These are phyloP conservation scores for Leccinum arenicola DNA, from an alignment of 768 basidiomycete genomes.

Conservation along the genomic window DNA sequence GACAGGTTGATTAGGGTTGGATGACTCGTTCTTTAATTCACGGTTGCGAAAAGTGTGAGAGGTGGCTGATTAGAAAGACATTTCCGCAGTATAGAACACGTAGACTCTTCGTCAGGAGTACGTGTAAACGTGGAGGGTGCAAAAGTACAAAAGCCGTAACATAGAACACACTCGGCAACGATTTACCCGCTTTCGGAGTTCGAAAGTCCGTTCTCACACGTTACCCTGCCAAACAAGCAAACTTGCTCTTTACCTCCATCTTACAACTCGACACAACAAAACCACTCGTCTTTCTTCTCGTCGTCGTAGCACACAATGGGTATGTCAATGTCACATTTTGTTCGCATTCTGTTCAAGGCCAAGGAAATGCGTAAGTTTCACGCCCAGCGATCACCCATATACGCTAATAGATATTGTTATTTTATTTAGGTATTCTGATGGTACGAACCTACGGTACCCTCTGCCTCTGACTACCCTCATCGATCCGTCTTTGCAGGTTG, in stretches of 20 bases:
- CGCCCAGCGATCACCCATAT: conserved; percentile 16
- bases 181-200: conserved; percentile 33
- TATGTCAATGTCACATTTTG: conserved; percentile 70
- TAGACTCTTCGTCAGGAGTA: conserved; percentile 10
- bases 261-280: conserved; percentile 25
- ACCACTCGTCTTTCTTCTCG: conserved; percentile 29
- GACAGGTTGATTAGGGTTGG: background rate
- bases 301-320: conserved; percentile 58
- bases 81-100: conserved; percentile 16
- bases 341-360: conserved; percentile 91
- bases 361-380: conserved; percentile 94
- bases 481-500: conserved; percentile 57
- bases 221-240: conserved; percentile 29
- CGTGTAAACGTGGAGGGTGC: conserved; percentile 5
- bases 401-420: conserved; percentile 23
- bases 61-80: background rate
- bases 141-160: background rate
- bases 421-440: conserved; percentile 89
- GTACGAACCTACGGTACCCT: conserved; percentile 39
- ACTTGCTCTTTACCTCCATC: conserved; percentile 33
- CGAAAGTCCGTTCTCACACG: conserved; percentile 32
- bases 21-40: background rate
- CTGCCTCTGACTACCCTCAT: conserved; percentile 15
- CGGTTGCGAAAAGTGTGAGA: background rate
- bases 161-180: background rate